A percentile compares a stretch with the other conserved stretches of the same genome.
phyloP scores from a whole-genome alignment of 2,329 filamentous ascomycete genomes.

The Fusarium haematococcum region DNA sequence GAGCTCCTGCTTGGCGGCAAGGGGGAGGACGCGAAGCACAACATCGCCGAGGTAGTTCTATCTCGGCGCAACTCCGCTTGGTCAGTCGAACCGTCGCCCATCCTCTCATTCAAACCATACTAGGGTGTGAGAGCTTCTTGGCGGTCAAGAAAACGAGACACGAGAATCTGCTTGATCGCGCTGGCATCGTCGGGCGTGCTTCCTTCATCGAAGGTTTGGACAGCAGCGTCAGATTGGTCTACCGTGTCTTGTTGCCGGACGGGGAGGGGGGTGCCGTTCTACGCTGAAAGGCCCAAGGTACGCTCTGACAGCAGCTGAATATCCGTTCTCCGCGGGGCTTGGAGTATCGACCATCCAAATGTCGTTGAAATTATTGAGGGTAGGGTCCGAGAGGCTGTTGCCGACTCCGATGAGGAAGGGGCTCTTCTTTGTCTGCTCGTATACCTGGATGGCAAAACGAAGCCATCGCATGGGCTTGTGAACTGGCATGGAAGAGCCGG shows the following conservation, averaged over 20 bases:
- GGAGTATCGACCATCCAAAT: not conserved
- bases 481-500: not conserved
- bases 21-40: not conserved
- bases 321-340: not conserved
- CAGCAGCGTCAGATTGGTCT: not conserved
- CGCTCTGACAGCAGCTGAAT: not conserved
- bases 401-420: not conserved
- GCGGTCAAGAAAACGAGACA: not conserved
- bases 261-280: not conserved
- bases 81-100: not conserved
- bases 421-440: not conserved
- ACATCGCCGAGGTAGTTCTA: not conserved
- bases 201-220: not conserved
- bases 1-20: not conserved
- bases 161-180: not conserved
- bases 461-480: not conserved
- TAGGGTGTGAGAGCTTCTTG: not conserved
- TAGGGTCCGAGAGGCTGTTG: not conserved
- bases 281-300: not conserved
- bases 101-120: not conserved
- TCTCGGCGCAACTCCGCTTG: not conserved
- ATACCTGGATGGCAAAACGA: not conserved
- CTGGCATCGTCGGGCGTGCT: not conserved
- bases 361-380: not conserved
- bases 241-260: not conserved